These are phyloP conservation scores for Cutaneotrichosporon spelunceum DNA, from an alignment of 1,284 basidiomycete genomes.

Conservation along the genomic window DNA sequence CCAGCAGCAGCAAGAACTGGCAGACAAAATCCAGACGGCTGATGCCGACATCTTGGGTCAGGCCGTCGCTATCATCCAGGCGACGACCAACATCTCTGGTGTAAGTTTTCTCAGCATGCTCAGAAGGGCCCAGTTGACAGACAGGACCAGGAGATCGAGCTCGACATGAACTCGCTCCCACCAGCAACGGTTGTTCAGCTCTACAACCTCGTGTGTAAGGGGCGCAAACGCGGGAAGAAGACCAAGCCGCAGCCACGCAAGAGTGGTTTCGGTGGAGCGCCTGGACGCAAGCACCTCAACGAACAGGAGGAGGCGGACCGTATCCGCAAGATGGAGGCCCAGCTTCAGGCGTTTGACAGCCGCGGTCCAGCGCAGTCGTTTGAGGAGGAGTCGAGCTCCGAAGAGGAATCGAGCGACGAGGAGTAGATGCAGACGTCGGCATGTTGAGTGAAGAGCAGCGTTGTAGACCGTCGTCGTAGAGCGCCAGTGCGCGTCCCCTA, in stretches of 20 bases:
- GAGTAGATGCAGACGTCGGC: constrained; percentile 26
- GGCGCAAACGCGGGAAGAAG: constrained; percentile 36
- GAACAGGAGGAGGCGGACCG: constrained; percentile 59
- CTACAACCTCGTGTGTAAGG: constrained; percentile 85
- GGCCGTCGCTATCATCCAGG: constrained; percentile 87
- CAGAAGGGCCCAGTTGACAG: constrained; percentile 8
- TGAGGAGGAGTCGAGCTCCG: constrained; percentile 38
- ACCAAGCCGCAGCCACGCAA: constrained; percentile 27
- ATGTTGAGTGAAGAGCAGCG: neutral
- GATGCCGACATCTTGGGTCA: constrained; percentile 74
- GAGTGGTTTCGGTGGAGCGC: constrained; percentile 69
- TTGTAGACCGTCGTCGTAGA: neutral
- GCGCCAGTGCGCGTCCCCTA: neutral
- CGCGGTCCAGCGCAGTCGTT: constrained; percentile 19
- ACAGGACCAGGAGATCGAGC: constrained; percentile 91
- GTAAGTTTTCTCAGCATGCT: constrained; percentile 57
- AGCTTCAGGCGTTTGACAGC: constrained; percentile 43
- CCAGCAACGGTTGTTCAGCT: constrained; percentile 77
- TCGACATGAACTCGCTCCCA: constrained; percentile 88
- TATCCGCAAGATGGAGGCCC: constrained; percentile 76
- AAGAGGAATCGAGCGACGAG: constrained; percentile 49
- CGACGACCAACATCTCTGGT: constrained; percentile 79
- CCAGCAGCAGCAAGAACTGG: constrained; percentile 93
- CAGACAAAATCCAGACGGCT: constrained; percentile 78
- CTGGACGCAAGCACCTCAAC: constrained; percentile 71